Evolutionary conservation across 306 rosid genomes (phyloP).

Genomic region (Begonia peltatifolia): DNA sequence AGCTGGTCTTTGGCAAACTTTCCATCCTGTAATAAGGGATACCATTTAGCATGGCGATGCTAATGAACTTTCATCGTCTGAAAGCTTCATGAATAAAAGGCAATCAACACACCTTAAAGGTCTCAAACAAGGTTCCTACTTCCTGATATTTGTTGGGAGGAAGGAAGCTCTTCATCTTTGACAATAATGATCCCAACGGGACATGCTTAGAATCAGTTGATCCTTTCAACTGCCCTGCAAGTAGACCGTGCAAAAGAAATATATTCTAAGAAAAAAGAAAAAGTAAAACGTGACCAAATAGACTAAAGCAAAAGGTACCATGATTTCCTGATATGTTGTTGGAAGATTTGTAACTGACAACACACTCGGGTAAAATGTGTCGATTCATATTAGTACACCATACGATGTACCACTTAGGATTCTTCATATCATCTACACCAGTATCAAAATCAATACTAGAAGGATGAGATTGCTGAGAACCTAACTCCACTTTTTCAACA

Average conservation of each 20-base stretch:
- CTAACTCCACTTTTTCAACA: constrained; percentile 35
- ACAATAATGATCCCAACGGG: constrained; percentile 13
- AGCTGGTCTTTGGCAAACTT: constrained; percentile 20
- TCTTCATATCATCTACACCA: constrained; percentile 34
- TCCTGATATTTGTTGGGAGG: constrained; percentile 28
- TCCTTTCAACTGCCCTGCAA: constrained; percentile 19
- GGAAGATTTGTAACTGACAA: constrained; percentile 39
- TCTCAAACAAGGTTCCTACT: constrained; percentile 13
- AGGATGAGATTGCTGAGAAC: constrained; percentile 26
- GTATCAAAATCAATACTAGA: constrained; percentile 34
- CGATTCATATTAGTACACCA: constrained; percentile 43
- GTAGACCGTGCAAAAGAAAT: background rate
- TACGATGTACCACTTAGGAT: constrained; percentile 41
- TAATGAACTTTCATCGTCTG: background rate
- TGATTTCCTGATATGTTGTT: constrained; percentile 14
- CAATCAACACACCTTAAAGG: constrained; percentile 18
- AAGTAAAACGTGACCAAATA: background rate
- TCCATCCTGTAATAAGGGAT: constrained; percentile 28
- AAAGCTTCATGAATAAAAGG: background rate
- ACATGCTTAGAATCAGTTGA: background rate
- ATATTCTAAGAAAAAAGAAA: background rate
- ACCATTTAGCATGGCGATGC: background rate
- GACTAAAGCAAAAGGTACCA: background rate
- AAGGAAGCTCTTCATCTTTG: constrained; percentile 25
- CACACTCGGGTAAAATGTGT: constrained; percentile 40